Conservation (phyloP, 164 flowering plant species). For the grape (Vitis vinifera) region ASM3070453v1 NC_081823.1:2040001-2040500, state of each 20-base stretch:
- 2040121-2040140: no score
- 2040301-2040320: constrained; percentile 33
- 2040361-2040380: constrained; percentile 58
- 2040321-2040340: constrained; percentile 48
- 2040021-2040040: no score
- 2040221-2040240: neutral
- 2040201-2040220: neutral
- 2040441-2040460: no score
- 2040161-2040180: no score
- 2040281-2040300: constrained; percentile 52
- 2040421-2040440: neutral
- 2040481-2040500: no score
- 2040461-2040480: no score
- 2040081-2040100: no score
- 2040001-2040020: no score
- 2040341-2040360: constrained; percentile 66
- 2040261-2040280: constrained; percentile 46
- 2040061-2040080: no score
- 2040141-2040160: no score
- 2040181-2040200: neutral
- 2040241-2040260: neutral
- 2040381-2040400: constrained; percentile 55
- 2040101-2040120: no score
- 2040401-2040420: constrained; percentile 44
- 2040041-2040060: no score